A percentile compares a stretch with the other conserved stretches of the same genome.
These are phyloP conservation scores for Laetiporus sulphureus DNA, from an alignment of 1,284 basidiomycete genomes.

Conservation along the genomic window DNA sequence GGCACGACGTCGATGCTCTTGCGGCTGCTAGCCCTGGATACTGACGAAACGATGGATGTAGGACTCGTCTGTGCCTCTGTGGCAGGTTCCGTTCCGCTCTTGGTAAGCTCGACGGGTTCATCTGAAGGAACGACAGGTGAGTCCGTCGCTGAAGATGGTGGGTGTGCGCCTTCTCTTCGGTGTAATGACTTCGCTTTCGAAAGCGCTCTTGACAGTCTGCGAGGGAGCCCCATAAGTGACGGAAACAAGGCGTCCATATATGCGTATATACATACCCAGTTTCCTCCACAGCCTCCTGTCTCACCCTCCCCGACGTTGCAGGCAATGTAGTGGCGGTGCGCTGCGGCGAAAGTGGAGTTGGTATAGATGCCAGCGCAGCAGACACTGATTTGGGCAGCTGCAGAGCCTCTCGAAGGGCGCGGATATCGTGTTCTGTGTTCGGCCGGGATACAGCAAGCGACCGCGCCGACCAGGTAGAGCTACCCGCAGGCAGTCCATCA, in stretches of 20 bases:
- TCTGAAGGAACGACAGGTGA: slow-evolving; percentile 10
- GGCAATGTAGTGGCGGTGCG: neutral
- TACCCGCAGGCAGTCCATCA: slow-evolving; percentile 25
- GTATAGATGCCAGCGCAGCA: slow-evolving; percentile 34
- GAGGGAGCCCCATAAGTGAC: neutral
- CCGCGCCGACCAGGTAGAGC: slow-evolving; percentile 51
- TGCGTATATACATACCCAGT: slow-evolving; percentile 2
- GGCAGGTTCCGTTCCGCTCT: neutral
- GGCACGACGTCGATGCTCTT: slow-evolving; percentile 2
- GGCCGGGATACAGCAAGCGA: slow-evolving; percentile 27
- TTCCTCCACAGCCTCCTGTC: slow-evolving; percentile 4
- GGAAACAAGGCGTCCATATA: neutral
- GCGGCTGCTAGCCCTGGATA: no score
- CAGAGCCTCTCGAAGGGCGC: slow-evolving; percentile 48
- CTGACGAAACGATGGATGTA: no score
- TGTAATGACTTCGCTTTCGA: slow-evolving; percentile 33
- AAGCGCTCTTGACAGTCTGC: slow-evolving; percentile 9
- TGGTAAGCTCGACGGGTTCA: neutral
- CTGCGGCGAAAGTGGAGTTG: slow-evolving; percentile 8
- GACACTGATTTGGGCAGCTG: slow-evolving; percentile 50
- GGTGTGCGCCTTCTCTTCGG: slow-evolving; percentile 61
- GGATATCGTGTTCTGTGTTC: slow-evolving; percentile 36
- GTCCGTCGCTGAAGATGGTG: slow-evolving; percentile 38
- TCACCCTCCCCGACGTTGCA: neutral
- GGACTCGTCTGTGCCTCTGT: no score